phyloP scores from a whole-genome alignment of 108 stramenopile genomes.

The Phaeodactylum tricornutum region DNA sequence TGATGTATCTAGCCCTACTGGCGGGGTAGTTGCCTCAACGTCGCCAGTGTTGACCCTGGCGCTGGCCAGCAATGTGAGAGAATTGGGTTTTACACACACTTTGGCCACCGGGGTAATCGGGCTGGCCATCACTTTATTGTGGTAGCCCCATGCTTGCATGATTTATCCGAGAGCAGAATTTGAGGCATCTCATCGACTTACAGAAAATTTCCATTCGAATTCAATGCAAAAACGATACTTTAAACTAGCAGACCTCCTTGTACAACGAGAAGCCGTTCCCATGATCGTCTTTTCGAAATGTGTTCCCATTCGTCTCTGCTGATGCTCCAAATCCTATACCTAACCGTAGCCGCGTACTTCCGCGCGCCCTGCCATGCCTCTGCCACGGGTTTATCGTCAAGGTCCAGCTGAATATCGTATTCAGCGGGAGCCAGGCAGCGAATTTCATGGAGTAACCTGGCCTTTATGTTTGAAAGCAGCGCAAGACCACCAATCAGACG shows the following conservation, averaged over 20 bases:
- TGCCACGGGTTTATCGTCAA: conserved; percentile 50
- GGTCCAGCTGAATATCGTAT: conserved; percentile 44
- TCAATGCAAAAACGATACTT: too few relatives aligned
- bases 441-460: conserved; percentile 62
- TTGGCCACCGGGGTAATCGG: too few relatives aligned
- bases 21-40: too few relatives aligned
- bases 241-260: conserved; percentile 12
- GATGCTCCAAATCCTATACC: conserved; percentile 17
- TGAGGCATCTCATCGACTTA: too few relatives aligned
- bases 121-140: too few relatives aligned
- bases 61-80: too few relatives aligned
- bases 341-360: conserved; percentile 3
- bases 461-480: conserved; percentile 59
- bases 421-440: conserved; percentile 56
- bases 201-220: too few relatives aligned
- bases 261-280: conserved; percentile 11
- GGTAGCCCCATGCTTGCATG: too few relatives aligned
- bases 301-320: conserved; percentile 26
- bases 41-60: too few relatives aligned
- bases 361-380: conserved; percentile 28
- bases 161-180: too few relatives aligned
- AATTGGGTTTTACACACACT: too few relatives aligned
- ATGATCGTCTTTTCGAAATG: conserved; percentile 13
- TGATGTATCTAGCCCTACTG: too few relatives aligned
- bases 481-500: conserved; percentile 80